Evolutionary conservation across 2,329 filamentous ascomycete genomes (phyloP).

Genomic region (Aspergillus cejpii): DNA sequence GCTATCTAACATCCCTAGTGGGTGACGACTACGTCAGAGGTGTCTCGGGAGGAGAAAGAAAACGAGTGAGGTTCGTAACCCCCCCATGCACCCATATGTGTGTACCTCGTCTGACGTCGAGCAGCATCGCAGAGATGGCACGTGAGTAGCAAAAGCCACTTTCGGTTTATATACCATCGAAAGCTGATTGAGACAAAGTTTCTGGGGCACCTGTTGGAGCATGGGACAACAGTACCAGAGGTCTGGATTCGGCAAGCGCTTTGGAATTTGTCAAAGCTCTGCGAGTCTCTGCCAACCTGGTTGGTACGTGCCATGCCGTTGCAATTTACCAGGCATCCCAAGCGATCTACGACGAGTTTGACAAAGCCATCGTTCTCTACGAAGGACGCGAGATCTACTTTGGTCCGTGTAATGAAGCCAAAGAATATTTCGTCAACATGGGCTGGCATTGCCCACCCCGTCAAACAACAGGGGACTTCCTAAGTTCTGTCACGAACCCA

Average conservation of each 20-base stretch:
- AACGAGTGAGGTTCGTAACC: conserved; percentile 49
- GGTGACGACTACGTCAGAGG: conserved; percentile 54
- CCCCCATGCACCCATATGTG: conserved; percentile 12
- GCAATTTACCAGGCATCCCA: conserved; percentile 53
- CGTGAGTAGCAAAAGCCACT: conserved; percentile 16
- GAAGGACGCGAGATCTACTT: conserved; percentile 74
- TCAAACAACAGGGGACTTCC: conserved; percentile 63
- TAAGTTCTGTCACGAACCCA: conserved; percentile 63
- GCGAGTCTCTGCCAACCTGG: conserved; percentile 45
- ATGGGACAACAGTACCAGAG: conserved; percentile 48
- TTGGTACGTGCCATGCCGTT: conserved; percentile 48
- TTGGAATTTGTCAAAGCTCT: conserved; percentile 53
- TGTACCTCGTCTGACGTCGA: conserved; percentile 12
- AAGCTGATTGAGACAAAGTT: conserved; percentile 17
- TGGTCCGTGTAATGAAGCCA: conserved; percentile 55
- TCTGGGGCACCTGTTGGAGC: conserved; percentile 30
- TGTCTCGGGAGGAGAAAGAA: conserved; percentile 56
- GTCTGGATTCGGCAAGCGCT: conserved; percentile 52
- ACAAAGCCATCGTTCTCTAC: conserved; percentile 68
- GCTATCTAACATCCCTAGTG: conserved; percentile 19
- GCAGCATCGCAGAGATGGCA: conserved; percentile 35
- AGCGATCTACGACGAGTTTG: conserved; percentile 56
- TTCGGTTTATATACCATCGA: neutral
- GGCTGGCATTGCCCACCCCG: conserved; percentile 62
- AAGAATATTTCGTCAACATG: conserved; percentile 59